Percentiles rank a stretch among this genome's conserved stretches.
These are phyloP conservation scores for Phytophthora citrophthora DNA, from an alignment of 352 stramenopile species.

Conservation along the genomic window DNA sequence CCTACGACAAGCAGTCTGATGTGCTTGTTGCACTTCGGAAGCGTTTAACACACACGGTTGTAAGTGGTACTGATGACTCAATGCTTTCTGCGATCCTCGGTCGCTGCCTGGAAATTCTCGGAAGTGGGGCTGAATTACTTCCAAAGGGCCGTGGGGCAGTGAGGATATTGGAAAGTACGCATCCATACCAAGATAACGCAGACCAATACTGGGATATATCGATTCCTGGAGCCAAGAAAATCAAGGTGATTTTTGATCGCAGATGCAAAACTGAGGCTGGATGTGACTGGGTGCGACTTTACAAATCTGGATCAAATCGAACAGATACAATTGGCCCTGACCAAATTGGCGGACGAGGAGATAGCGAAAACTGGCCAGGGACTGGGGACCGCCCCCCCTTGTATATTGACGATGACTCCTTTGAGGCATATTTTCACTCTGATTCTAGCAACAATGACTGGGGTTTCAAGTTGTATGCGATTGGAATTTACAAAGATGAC, in stretches of 20 bases:
- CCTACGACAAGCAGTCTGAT: conserved; percentile 29
- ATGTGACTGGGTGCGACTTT: conserved; percentile 76
- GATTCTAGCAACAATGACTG: conserved; percentile 88
- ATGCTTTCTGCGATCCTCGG: conserved; percentile 27
- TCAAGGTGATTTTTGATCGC: conserved; percentile 76
- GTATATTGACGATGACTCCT: conserved; percentile 69
- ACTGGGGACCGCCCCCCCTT: conserved; percentile 67
- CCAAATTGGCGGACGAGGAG: conserved; percentile 69
- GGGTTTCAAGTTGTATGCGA: conserved; percentile 88
- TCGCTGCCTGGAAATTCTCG: conserved; percentile 49
- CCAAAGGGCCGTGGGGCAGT: conserved; percentile 53
- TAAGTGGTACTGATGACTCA: conserved; percentile 26
- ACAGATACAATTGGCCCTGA: conserved; percentile 52
- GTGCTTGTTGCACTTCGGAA: conserved; percentile 34
- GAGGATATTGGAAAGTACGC: conserved; percentile 66
- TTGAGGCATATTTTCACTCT: conserved; percentile 87
- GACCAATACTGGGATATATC: conserved; percentile 75
- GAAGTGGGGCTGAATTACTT: conserved; percentile 25
- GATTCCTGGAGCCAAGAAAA: conserved; percentile 69
- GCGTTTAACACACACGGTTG: conserved; percentile 28
- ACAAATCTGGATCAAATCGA: conserved; percentile 62
- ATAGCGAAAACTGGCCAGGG: conserved; percentile 84
- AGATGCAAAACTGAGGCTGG: conserved; percentile 71
- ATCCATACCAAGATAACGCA: conserved; percentile 75
- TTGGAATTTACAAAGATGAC: conserved; percentile 64